phyloP scores from a whole-genome alignment of 345 rosid species.

The Hirschfeldia incana region DNA sequence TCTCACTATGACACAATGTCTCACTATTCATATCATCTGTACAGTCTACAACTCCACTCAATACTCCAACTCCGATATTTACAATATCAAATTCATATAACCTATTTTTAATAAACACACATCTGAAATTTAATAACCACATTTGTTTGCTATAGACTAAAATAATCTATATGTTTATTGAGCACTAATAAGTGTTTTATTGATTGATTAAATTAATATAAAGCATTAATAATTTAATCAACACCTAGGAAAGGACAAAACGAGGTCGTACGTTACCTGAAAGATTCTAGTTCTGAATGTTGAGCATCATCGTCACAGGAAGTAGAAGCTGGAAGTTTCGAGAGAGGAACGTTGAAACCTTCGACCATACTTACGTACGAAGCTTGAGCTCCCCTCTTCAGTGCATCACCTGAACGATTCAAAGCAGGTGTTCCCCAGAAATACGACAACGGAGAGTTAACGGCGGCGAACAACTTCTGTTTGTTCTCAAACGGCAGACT shows the following conservation, averaged over 20 bases:
- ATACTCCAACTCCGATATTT: not conserved
- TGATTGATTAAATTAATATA: not conserved
- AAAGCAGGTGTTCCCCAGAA: constrained; percentile 82
- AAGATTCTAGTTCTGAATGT: constrained; percentile 36
- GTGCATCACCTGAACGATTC: constrained; percentile 58
- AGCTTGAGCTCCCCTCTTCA: constrained; percentile 34
- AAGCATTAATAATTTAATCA: not conserved
- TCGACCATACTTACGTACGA: constrained; percentile 55
- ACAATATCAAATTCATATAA: not conserved
- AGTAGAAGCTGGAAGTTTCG: constrained; percentile 25
- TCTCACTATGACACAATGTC: not conserved
- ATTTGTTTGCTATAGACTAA: not conserved
- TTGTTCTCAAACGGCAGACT: constrained; percentile 51
- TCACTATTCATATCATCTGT: not conserved
- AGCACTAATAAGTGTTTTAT: not conserved
- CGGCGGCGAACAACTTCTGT: constrained; percentile 32
- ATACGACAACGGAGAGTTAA: constrained; percentile 55
- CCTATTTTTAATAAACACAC: not conserved
- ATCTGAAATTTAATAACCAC: not conserved
- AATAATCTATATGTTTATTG: not conserved
- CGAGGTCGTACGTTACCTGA: constrained; percentile 56
- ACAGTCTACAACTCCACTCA: not conserved
- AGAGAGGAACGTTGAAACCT: constrained; percentile 64
- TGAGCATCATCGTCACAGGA: constrained; percentile 10
- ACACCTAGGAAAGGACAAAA: not conserved